Conservation (phyloP, 345 rosid species). For the Populus davidiana region DNA sequence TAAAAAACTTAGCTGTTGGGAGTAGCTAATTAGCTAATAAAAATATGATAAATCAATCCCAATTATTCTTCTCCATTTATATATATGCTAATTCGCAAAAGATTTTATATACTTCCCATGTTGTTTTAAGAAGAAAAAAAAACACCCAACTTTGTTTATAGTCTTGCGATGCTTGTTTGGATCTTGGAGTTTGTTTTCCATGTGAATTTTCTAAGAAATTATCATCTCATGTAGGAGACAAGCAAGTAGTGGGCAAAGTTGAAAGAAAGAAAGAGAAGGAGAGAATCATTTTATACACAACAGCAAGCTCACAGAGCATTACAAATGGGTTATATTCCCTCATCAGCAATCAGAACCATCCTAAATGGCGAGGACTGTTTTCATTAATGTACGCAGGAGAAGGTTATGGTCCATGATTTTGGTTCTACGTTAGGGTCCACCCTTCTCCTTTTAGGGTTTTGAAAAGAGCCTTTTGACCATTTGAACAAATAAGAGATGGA, state of each 20-base stretch:
- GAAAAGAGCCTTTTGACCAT: constrained; percentile 5
- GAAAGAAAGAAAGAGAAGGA: too few species aligned
- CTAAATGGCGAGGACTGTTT: neutral
- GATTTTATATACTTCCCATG: too few species aligned
- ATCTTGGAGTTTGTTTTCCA: neutral
- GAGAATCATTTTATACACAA: too few species aligned
- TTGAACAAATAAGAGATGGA: neutral
- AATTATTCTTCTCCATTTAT: too few species aligned
- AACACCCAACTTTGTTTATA: too few species aligned
- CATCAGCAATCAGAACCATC: neutral
- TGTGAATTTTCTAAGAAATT: neutral
- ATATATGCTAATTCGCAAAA: too few species aligned
- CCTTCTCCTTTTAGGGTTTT: neutral
- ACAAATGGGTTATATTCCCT: constrained; percentile 7
- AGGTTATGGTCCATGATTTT: constrained; percentile 10
- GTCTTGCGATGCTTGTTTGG: too few species aligned
- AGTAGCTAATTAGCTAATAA: too few species aligned
- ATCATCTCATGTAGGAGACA: neutral
- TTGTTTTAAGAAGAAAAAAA: too few species aligned
- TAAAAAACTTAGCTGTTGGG: too few species aligned
- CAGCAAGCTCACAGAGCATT: neutral
- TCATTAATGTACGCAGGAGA: neutral
- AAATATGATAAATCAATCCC: too few species aligned
- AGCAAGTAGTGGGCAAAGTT: neutral
- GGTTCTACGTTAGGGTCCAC: neutral